Conservation (phyloP, 2,329 filamentous ascomycete species). For the Penicillium decumbens region DNA sequence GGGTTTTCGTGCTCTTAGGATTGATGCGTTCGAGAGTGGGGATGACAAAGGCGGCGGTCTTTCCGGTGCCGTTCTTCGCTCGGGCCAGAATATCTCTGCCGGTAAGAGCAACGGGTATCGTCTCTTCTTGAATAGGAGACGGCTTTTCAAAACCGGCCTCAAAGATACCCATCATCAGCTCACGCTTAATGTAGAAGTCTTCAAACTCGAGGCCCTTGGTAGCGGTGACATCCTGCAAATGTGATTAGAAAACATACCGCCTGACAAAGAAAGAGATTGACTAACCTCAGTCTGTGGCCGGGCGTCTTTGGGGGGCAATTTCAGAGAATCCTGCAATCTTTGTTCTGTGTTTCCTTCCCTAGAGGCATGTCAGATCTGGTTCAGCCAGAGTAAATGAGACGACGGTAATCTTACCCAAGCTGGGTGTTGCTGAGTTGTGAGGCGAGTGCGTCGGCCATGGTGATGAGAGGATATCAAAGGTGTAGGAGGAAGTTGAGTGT, state of each 20-base stretch:
- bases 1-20: slow-evolving; percentile 91
- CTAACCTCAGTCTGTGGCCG: slow-evolving; percentile 49
- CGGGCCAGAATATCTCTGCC: slow-evolving; percentile 92
- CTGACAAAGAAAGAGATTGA: slow-evolving; percentile 2
- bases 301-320: slow-evolving; percentile 46
- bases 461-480: slow-evolving; percentile 18
- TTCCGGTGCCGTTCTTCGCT: slow-evolving; percentile 97
- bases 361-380: slow-evolving; percentile 12
- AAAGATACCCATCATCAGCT: slow-evolving; percentile 98
- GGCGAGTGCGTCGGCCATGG: slow-evolving; percentile 44
- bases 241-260: slow-evolving; percentile 17
- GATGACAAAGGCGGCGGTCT: slow-evolving; percentile 97
- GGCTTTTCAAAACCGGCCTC: slow-evolving; percentile 98
- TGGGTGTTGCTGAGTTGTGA: slow-evolving; percentile 45
- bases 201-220: slow-evolving; percentile 98
- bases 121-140: slow-evolving; percentile 98
- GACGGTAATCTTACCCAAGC: slow-evolving; percentile 34
- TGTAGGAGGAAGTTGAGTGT: neutral
- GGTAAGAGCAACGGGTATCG: slow-evolving; percentile 91
- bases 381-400: neutral
- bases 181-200: slow-evolving; percentile 90
- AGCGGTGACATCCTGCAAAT: slow-evolving; percentile 81
- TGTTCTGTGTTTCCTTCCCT: slow-evolving; percentile 40
- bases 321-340: slow-evolving; percentile 45
- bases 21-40: slow-evolving; percentile 94